Evolutionary conservation across 2,329 filamentous ascomycete genomes (phyloP).

Genomic region (Cercospora canescens): DNA sequence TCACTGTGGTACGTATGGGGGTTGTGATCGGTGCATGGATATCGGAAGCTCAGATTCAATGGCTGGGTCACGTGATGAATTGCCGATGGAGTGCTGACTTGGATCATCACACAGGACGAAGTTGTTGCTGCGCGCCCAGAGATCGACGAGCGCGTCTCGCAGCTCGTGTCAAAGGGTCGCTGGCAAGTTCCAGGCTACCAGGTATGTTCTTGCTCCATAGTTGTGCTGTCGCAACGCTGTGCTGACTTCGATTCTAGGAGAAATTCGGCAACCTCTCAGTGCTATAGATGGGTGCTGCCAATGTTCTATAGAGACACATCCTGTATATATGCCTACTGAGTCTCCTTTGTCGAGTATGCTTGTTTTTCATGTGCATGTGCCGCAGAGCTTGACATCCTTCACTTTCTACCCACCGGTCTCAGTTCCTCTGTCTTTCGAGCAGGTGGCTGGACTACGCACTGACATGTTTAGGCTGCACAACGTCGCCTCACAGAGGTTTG

Average conservation of each 20-base stretch:
- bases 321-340: constrained; percentile 29
- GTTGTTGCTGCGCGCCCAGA: constrained; percentile 91
- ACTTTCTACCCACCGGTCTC: neutral
- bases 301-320: constrained; percentile 25
- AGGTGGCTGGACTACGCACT: no score
- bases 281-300: constrained; percentile 63
- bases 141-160: constrained; percentile 93
- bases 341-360: constrained; percentile 16
- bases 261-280: constrained; percentile 97
- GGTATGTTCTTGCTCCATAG: constrained; percentile 58
- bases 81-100: neutral
- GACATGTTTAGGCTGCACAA: no score
- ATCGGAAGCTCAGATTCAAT: neutral
- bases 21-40: neutral
- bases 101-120: constrained; percentile 68
- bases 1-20: constrained; percentile 81
- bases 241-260: constrained; percentile 63
- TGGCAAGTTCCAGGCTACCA: constrained; percentile 99
- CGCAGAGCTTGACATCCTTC: neutral
- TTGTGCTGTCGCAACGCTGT: neutral
- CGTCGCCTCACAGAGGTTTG: neutral
- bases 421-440: neutral
- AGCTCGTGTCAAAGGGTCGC: constrained; percentile 95
- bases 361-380: neutral
- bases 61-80: constrained; percentile 8